Conservation (phyloP, 2,329 filamentous ascomycete species). For the Aspergillus novofumigatus region DNA sequence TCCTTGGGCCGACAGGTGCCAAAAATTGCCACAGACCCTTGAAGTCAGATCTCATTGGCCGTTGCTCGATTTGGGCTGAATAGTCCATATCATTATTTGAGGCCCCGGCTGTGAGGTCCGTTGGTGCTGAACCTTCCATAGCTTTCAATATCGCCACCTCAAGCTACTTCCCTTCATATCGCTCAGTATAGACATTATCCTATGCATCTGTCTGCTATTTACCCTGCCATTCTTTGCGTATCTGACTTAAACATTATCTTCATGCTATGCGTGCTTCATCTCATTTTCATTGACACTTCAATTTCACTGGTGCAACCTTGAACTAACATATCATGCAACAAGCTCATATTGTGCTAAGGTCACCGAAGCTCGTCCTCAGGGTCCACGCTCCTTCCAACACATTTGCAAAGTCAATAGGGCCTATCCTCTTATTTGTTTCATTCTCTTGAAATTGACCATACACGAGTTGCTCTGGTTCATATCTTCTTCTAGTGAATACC, state of each 20-base stretch:
- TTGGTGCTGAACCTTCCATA: background rate
- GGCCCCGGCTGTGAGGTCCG: background rate
- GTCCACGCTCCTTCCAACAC: background rate
- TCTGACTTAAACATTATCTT: background rate
- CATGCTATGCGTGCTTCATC: background rate
- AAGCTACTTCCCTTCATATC: background rate
- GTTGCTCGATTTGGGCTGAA: background rate
- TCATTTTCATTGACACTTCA: background rate
- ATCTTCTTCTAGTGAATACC: slow-evolving; percentile 1
- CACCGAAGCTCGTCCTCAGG: slow-evolving; percentile 1
- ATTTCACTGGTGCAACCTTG: background rate
- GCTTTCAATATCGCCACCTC: background rate
- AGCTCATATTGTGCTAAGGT: slow-evolving; percentile 8
- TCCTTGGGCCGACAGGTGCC: background rate
- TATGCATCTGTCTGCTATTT: background rate
- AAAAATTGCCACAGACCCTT: background rate
- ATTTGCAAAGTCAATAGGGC: slow-evolving; percentile 4
- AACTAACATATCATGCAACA: slow-evolving; percentile 7
- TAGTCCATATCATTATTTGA: background rate
- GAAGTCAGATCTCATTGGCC: background rate
- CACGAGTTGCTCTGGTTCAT: background rate
- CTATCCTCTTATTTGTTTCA: background rate
- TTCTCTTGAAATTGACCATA: background rate
- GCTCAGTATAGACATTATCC: background rate
- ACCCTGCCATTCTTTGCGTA: background rate